Base-by-base conservation (phyloP, 2,329 filamentous ascomycete genomes). In the Penicillium concentricum region DNA sequence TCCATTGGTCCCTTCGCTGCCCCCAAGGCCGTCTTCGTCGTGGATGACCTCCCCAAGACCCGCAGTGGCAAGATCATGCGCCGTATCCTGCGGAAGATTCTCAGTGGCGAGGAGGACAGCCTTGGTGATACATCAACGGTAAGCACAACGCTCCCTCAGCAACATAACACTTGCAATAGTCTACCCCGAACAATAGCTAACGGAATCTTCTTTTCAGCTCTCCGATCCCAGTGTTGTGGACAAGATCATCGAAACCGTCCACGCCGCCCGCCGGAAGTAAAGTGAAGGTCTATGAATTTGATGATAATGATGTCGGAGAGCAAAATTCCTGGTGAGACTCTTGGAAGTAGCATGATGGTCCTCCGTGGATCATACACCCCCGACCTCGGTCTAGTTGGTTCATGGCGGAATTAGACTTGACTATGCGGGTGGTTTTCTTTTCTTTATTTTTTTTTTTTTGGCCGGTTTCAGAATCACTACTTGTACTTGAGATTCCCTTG, bases 31-130 rank as follows among this genome's bases (percentile, higher is more conserved):
- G 88, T 99, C 62, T 94, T 87, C 74, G 85, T 96, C 53, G 90
- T 99, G 43, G 89, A 92, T 3, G 94, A 99, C 74, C 84, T 99
- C 63, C 94, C 94, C 69, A 97, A 99, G 87, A 99, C 94, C 37
- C 85, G 94, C 67, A 96, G 90, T 67, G 94, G 94, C 65, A 99
- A 99, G 88, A 99, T 99, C 72, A 99, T 99, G 94, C 86, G 94
- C 62, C 87, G 94, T 63, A 96, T 99, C 72, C 78, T 99, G 80
- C 85, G 94, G 69, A 99, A 99, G 90, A 96, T 99, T 71, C 78
- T 99, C 66, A 92, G 92, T 16, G 93, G 93, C 35, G 94, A 99
- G 81, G 93, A 97, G 78, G 94, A 99, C 75, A 92, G 96, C 78
- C 82, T 99, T 52, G 94, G 94, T 67, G 94, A 99, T 72, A 95